Conservation (phyloP, 441 rosid genomes). For the Codiaeum variegatum region DNA sequence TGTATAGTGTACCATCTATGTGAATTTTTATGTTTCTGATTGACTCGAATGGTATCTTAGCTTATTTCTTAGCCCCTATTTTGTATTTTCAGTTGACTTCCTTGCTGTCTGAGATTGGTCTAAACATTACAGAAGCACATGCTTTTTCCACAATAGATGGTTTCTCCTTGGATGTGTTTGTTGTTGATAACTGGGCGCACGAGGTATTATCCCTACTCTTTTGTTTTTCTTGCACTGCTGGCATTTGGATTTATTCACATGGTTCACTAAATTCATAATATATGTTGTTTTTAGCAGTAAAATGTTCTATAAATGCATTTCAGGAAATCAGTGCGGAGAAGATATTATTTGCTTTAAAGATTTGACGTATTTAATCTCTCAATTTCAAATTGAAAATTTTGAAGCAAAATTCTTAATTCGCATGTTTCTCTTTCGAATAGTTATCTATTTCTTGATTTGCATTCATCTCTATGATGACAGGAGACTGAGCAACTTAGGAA, state of each 20-base stretch:
- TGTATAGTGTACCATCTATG: background rate
- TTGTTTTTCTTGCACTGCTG: background rate
- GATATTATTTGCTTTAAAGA: background rate
- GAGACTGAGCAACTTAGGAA: conserved; percentile 45
- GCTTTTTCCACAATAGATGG: conserved; percentile 74
- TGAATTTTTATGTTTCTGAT: conserved; percentile 9
- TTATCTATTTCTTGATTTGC: conserved; percentile 8
- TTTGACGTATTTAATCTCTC: background rate
- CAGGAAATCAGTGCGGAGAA: background rate
- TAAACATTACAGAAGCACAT: conserved; percentile 80
- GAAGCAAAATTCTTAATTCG: background rate
- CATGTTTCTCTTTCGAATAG: background rate
- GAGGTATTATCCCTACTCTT: conserved; percentile 34
- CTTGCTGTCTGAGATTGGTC: conserved; percentile 57
- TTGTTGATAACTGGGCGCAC: conserved; percentile 50
- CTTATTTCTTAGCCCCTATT: background rate
- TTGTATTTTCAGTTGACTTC: conserved; percentile 57
- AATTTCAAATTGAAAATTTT: background rate
- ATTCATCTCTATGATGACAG: conserved; percentile 30
- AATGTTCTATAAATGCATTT: background rate
- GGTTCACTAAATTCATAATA: conserved; percentile 5
- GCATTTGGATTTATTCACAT: conserved; percentile 4
- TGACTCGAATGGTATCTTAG: conserved; percentile 4
- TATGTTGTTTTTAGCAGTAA: background rate
- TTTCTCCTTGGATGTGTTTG: conserved; percentile 68